A percentile compares a stretch with the other conserved stretches of the same genome.
Evolutionary conservation across 768 basidiomycete genomes (phyloP).

Genomic region (Lactarius indigo): DNA sequence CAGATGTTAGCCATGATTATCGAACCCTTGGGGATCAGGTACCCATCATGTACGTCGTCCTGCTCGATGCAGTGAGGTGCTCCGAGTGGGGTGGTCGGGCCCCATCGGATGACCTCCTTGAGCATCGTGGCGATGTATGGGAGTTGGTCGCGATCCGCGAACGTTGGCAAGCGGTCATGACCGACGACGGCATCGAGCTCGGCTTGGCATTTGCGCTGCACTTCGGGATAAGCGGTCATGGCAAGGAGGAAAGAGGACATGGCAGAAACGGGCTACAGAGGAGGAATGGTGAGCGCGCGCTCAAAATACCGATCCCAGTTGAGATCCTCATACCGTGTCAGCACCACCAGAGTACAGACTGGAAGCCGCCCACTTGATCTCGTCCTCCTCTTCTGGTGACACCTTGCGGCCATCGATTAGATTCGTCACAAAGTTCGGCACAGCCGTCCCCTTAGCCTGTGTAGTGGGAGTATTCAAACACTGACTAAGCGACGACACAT

Average conservation of each 20-base stretch:
- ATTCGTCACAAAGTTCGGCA: conserved; percentile 22
- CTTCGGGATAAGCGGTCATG: conserved; percentile 30
- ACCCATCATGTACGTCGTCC: conserved; percentile 39
- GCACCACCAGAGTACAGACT: conserved; percentile 29
- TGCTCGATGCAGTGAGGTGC: conserved; percentile 36
- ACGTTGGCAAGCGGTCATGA: conserved; percentile 21
- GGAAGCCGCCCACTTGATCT: conserved; percentile 29
- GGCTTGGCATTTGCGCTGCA: conserved; percentile 27
- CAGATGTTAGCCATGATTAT: conserved; percentile 36
- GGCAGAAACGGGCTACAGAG: conserved; percentile 27
- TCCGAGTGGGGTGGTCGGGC: conserved; percentile 26
- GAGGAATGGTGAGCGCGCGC: not conserved
- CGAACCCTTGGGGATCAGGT: conserved; percentile 39
- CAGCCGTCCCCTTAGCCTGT: conserved; percentile 24
- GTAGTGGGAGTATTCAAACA: not conserved
- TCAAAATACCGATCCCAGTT: too few species aligned
- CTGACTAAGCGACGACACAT: not conserved
- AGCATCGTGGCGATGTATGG: conserved; percentile 26
- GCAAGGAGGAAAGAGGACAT: conserved; percentile 31
- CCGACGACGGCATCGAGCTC: conserved; percentile 30
- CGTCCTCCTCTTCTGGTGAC: conserved; percentile 19
- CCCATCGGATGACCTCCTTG: conserved; percentile 29
- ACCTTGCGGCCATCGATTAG: conserved; percentile 21
- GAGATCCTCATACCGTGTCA: conserved; percentile 23
- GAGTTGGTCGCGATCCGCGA: conserved; percentile 25